Base-by-base conservation (phyloP, 805 yeast genomes). In the Nakazawaea holstii region DNA sequence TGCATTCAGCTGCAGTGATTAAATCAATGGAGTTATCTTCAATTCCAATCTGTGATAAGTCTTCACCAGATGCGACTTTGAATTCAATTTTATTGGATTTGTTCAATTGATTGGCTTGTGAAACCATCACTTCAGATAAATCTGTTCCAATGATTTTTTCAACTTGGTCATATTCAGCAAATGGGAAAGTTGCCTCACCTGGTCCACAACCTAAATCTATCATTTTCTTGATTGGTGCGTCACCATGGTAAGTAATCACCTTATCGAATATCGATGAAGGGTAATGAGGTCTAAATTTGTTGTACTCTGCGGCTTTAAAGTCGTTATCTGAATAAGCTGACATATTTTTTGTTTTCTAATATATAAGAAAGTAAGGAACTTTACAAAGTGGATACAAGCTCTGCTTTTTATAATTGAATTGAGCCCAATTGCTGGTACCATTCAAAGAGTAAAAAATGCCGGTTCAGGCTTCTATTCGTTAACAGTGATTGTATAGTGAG, bases 201-300 rank as follows among this genome's bases (percentile, higher is more conserved):
- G 94, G 77, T 0, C 95, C 95, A 61, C 90, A 84, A 0, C 94
- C 95, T 4, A 84, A 65, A 64, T 89, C 96, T 10, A 87, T 59
- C 2, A 80, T 76, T n/a, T 68, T 50, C 1, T 59, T 45, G 1
- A 56, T 52, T n/a, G 52, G 49, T 8, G 53, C 53, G 2, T 55
- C 60, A 4, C 59, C 58, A 58, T 77, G 81, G 56, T 72, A 80
- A 1, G 53, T 48, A 7, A 61, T 39, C 24, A 84, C 52, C 29
- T 61, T 59, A 1, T 69, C 57, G 56, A 72, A 82, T 45, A 84
- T 72, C 4, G 59, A 53, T 4, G 55, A 56, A 0, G 90, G 87
- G 54, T 88, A 88, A 0, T 74, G 63, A 1, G 96, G 96, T 43
- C 96, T 67, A 49, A 79, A 79, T 31, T 65, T 59, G 29, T 73